Conservation (phyloP, 768 basidiomycete species). For the Tephrocybe sp. region DNA sequence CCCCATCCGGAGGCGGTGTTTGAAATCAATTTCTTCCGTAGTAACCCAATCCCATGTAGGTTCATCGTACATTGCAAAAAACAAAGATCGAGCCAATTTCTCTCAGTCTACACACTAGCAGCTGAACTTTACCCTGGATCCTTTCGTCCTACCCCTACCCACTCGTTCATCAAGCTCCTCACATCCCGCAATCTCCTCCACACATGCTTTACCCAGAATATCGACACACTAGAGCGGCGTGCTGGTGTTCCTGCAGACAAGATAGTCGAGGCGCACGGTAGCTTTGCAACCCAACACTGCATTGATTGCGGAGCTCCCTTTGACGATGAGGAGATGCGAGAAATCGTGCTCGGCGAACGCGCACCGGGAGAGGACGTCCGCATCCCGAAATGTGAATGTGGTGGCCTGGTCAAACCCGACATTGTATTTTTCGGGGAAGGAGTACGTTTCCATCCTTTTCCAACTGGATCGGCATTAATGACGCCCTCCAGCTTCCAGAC, state of each 20-base stretch:
- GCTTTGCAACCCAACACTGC: slow-evolving; percentile 86
- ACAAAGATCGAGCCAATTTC: no score
- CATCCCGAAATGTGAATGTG: slow-evolving; percentile 71
- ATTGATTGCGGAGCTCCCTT: slow-evolving; percentile 66
- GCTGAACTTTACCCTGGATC: slow-evolving; percentile 91
- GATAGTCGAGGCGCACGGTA: slow-evolving; percentile 95
- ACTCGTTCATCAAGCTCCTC: slow-evolving; percentile 87
- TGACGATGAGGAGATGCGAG: slow-evolving; percentile 67
- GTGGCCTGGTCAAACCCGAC: slow-evolving; percentile 86
- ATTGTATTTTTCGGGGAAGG: slow-evolving; percentile 92
- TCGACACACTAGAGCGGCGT: slow-evolving; percentile 86
- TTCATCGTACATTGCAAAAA: no score
- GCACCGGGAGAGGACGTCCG: slow-evolving; percentile 39
- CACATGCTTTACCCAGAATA: slow-evolving; percentile 88
- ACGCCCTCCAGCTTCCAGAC: slow-evolving; percentile 59
- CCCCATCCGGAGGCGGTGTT: slow-evolving; percentile 98
- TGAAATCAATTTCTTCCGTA: slow-evolving; percentile 82
- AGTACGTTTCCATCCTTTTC: slow-evolving; percentile 38
- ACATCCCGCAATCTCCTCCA: slow-evolving; percentile 66
- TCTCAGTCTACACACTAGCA: slow-evolving; percentile 83
- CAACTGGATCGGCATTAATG: not conserved
- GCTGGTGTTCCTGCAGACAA: slow-evolving; percentile 73
- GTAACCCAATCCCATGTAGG: slow-evolving; percentile 79
- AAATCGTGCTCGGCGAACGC: slow-evolving; percentile 10
- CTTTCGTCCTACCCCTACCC: slow-evolving; percentile 84